Evolutionary conservation across 163 green algal genomes (phyloP), one percentile per base, ranked within the genome.

Genomic region (Volvox carteri): DNA sequence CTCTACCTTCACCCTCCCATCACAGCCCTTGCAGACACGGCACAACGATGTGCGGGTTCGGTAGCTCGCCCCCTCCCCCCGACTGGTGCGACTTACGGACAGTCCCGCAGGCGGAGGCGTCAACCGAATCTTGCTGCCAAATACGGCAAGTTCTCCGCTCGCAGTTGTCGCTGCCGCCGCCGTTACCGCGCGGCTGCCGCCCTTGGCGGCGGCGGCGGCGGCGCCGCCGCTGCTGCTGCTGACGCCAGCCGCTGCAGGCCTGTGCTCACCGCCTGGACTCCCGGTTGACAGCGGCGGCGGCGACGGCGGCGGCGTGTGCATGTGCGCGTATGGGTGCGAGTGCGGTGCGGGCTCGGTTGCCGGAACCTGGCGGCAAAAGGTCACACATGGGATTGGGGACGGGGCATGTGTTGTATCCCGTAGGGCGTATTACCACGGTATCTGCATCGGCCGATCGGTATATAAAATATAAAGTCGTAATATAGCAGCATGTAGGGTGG

Each of bases 281-380:
- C 7, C 28, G 54, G 7, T 23, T 65, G 54, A 7, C 50, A 16
- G 12, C 50, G 50, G 16, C 50, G 50, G 50, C 50, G 16, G 50
- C 50, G 50, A 60, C 54, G 54, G 54, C 54, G 46, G 73, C n/a
- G 73, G 73, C 39, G 41, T 37, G 25, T 81, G 73, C 28, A n/a
- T n/a, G 23, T 62, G 73, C 46, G 73, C 28, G n/a, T 62, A 25
- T 33, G 44, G 44, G 73, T 81, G 73, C 42, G 44, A n/a, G 60
- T 72, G 60, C 19, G 60, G 60, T 9, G 60, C 23, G 14, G 60
- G 60, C 60, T 72, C 60, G 60, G 60, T 7, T 2, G 60, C 4
- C 23, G 19, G 60, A 23, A 72, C 60, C 60, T 72, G 60, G 48
- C 48, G 14, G 48, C n/a, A n/a, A n/a, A n/a, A n/a, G n/a, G n/a